phyloP scores from a whole-genome alignment of 352 stramenopile genomes.

The Halophytophthora polymorphica region DNA sequence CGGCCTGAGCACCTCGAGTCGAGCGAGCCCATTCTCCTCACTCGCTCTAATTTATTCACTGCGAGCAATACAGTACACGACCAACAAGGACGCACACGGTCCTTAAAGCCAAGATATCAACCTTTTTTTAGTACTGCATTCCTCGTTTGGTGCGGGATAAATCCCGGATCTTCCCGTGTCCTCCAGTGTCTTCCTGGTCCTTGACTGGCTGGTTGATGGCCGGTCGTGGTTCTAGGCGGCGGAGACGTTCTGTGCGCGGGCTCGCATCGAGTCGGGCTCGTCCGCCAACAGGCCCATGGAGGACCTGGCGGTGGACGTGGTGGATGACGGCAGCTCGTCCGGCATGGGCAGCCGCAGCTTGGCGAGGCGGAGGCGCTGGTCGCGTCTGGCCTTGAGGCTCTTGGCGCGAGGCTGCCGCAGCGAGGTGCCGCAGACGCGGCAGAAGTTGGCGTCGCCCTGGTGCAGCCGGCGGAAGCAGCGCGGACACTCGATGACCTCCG shows the following conservation, averaged over 20 bases:
- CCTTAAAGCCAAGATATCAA: too few relatives aligned
- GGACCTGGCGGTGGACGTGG: slow-evolving; percentile 61
- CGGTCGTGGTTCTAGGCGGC: too few relatives aligned
- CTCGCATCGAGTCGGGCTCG: slow-evolving; percentile 16
- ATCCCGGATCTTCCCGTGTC: too few relatives aligned
- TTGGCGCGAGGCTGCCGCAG: slow-evolving; percentile 55
- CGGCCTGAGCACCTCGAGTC: slow-evolving; percentile 19
- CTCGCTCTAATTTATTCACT: slow-evolving; percentile 17
- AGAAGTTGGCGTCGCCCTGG: slow-evolving; percentile 81
- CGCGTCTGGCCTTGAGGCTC: slow-evolving; percentile 55
- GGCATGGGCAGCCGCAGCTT: slow-evolving; percentile 48
- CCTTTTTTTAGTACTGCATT: too few relatives aligned
- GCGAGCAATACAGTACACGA: too few relatives aligned
- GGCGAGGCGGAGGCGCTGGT: slow-evolving; percentile 48
- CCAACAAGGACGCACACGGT: too few relatives aligned
- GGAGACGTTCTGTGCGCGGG: slow-evolving; percentile 5
- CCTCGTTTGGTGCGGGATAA: too few relatives aligned
- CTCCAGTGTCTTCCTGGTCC: too few relatives aligned
- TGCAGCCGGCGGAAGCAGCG: slow-evolving; percentile 74
- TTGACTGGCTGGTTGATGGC: too few relatives aligned
- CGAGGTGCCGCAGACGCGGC: slow-evolving; percentile 62
- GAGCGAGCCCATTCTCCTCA: slow-evolving; percentile 8
- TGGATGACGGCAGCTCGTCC: slow-evolving; percentile 36
- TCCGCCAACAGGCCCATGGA: slow-evolving; percentile 42
- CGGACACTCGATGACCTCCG: slow-evolving; percentile 64